phyloP scores from a whole-genome alignment of 768 basidiomycete genomes.

The Boletus subcaerulescens region DNA sequence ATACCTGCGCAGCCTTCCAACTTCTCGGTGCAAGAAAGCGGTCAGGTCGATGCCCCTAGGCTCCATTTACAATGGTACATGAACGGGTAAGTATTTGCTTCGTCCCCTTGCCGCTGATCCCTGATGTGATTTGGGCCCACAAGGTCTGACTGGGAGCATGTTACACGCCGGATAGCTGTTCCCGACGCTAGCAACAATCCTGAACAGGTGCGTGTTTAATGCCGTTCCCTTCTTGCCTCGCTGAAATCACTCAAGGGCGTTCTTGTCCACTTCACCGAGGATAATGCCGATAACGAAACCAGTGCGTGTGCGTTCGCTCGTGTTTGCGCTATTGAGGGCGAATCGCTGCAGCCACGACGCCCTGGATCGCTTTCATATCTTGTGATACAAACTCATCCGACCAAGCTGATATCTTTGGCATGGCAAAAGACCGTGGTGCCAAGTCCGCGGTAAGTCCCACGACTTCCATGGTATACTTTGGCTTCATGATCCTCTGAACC shows the following conservation, averaged over 20 bases:
- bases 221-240: not conserved
- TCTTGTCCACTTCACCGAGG: constrained; percentile 80
- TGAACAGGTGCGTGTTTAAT: constrained; percentile 46
- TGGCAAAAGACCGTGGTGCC: constrained; percentile 76
- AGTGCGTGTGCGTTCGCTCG: constrained; percentile 42
- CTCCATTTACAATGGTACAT: constrained; percentile 62
- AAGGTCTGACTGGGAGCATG: constrained; percentile 51
- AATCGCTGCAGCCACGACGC: constrained; percentile 55
- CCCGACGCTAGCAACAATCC: constrained; percentile 43
- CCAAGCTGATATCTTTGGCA: constrained; percentile 74
- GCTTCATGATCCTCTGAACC: constrained; percentile 1
- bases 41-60: constrained; percentile 48
- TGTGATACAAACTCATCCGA: constrained; percentile 73
- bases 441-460: constrained; percentile 61
- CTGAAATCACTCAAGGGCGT: constrained; percentile 52
- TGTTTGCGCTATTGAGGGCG: constrained; percentile 11
- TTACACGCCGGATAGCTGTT: constrained; percentile 61
- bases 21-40: constrained; percentile 48
- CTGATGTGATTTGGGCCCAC: constrained; percentile 10
- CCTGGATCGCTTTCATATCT: constrained; percentile 88
- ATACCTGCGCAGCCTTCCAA: constrained; percentile 76
- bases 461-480: not conserved
- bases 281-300: constrained; percentile 42
- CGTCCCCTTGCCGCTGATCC: not conserved
- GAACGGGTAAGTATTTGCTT: constrained; percentile 38